Conservation (phyloP, 805 yeast genomes). For the Metschnikowia koreensis region DNA sequence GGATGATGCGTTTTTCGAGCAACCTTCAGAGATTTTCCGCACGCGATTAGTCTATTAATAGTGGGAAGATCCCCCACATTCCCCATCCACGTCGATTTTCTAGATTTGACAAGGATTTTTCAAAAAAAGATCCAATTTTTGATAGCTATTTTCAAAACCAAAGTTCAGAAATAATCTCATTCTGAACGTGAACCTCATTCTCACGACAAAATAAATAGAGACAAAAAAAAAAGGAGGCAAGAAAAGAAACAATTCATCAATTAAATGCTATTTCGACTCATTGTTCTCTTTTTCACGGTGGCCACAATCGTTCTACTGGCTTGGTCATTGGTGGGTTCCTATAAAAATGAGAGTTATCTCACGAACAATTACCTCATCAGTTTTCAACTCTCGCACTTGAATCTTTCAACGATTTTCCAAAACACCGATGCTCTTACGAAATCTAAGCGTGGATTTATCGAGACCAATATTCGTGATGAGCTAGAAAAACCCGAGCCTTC, state of each 20-base stretch:
- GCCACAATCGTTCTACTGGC: constrained; percentile 30
- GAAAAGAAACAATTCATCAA: not conserved
- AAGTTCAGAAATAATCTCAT: too few species aligned
- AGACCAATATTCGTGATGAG: not conserved
- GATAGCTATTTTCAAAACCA: too few species aligned
- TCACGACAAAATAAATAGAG: not conserved
- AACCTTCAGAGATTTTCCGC: too few species aligned
- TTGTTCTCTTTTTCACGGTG: constrained; percentile 33
- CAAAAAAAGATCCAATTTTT: too few species aligned
- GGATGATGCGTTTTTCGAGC: too few species aligned
- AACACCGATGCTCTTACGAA: constrained; percentile 2
- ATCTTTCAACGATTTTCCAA: constrained; percentile 30
- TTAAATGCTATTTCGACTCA: constrained; percentile 30
- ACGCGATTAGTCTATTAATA: too few species aligned
- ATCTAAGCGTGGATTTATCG: not conserved
- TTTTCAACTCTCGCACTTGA: constrained; percentile 33
- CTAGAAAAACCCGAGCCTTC: not conserved
- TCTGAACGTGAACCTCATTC: too few species aligned
- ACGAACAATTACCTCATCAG: constrained; percentile 37
- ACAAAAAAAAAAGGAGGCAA: too few species aligned
- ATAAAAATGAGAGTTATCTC: constrained; percentile 31
- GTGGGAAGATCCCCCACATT: not conserved
- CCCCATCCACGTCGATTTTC: not conserved
- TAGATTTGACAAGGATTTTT: too few species aligned
- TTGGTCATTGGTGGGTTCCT: constrained; percentile 41